Evolutionary conservation across 2,329 filamentous ascomycete genomes (phyloP).

Genomic region (Colletotrichum tabaci): DNA sequence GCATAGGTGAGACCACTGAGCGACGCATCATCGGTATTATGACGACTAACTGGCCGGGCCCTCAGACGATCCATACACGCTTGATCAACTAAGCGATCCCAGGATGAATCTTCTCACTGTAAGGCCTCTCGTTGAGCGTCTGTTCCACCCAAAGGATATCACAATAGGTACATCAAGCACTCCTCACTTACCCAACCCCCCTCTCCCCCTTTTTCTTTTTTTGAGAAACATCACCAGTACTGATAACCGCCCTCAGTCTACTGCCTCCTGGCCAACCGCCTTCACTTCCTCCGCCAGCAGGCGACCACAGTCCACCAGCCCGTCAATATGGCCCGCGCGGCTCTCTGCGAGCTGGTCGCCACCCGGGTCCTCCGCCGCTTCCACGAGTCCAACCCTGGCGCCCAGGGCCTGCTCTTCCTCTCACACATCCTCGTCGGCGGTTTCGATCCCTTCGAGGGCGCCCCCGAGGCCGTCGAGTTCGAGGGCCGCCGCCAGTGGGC

Average conservation of each 20-base stretch:
- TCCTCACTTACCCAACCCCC: too few relatives aligned
- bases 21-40: neutral
- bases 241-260: slow-evolving; percentile 65
- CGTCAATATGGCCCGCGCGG: slow-evolving; percentile 77
- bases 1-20: slow-evolving; percentile 20
- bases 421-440: slow-evolving; percentile 79
- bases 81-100: slow-evolving; percentile 77
- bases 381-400: slow-evolving; percentile 76
- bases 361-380: slow-evolving; percentile 77
- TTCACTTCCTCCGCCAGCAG: slow-evolving; percentile 79
- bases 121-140: slow-evolving; percentile 76
- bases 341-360: slow-evolving; percentile 79
- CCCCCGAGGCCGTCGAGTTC: slow-evolving; percentile 69
- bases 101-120: slow-evolving; percentile 78
- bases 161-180: slow-evolving; percentile 66
- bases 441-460: slow-evolving; percentile 81
- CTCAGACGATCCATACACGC: slow-evolving; percentile 59
- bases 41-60: neutral
- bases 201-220: neutral
- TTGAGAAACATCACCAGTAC: neutral
- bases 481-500: slow-evolving; percentile 53
- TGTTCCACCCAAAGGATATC: slow-evolving; percentile 76
- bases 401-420: slow-evolving; percentile 74
- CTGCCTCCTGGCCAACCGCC: slow-evolving; percentile 79
- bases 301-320: slow-evolving; percentile 77